Evolutionary conservation across 2,329 filamentous ascomycete species (phyloP), one percentile per base, ranked within the genome.

Genomic region (Huntiella moniliformis): DNA sequence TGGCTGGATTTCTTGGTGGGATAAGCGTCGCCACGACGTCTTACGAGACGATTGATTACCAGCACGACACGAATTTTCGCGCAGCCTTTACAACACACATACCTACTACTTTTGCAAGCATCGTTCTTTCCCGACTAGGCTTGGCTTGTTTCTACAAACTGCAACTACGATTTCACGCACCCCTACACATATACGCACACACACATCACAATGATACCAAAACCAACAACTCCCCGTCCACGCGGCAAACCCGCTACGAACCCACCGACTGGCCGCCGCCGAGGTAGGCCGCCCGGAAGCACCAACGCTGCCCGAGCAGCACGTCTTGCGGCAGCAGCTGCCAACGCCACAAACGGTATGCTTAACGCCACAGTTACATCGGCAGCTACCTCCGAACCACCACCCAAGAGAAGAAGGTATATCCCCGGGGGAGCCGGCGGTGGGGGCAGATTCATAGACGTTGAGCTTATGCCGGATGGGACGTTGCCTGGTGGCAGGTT

Each of bases 351-450:
- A 28, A 28, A 28, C 22, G 22, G 22, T 28, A 10, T 3, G 22
- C 22, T 28, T 8, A 28, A 28, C 22, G 22, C 22, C 22, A 28
- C 22, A 28, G 22, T 28, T 28, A 28, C 22, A 28, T 28, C 22
- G 22, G 52, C 55, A 40, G 51, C 56, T 39, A 56, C 60, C 37
- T 66, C 68, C 41, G 78, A 81, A 53, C 77, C 78, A 18, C 77
- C 79, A 10, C 68, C 68, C 1, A 86, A 85, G 63, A 74, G 73
- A 57, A 71, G 78, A 53, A 73, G 76, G 61, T 95, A 94, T 63
- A 73, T 92, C 41, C 84, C 88, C 32, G 86, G 86, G 41, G 86
- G 85, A 3, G 80, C 84, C 48, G 85, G 84, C 35, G 86, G 86
- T 39, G 85, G 86, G 48, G 85, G 86, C 15, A 70, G 86, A 57